Evolutionary conservation across 192 early-diverging fungal species (phyloP).

Genomic region (Phlyctochytrium planicorne): DNA sequence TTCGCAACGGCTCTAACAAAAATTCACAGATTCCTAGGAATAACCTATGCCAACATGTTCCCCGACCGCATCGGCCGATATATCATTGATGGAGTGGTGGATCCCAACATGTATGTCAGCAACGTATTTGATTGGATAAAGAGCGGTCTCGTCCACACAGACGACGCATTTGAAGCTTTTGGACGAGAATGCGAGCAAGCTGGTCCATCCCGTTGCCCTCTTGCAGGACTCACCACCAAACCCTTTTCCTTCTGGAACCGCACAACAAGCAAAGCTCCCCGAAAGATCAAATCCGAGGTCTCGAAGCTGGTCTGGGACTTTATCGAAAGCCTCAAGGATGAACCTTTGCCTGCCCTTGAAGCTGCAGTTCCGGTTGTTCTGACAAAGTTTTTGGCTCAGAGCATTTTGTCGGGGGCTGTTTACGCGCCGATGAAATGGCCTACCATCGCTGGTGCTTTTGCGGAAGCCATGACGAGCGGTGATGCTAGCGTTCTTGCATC

Average conservation of each 20-base stretch:
- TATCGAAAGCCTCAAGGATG: conserved; percentile 14
- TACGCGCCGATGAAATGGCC: conserved; percentile 29
- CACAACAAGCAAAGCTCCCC: not conserved
- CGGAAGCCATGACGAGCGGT: conserved; percentile 1
- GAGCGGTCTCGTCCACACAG: not conserved
- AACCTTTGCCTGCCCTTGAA: conserved; percentile 14
- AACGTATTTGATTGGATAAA: not conserved
- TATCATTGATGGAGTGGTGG: conserved; percentile 45
- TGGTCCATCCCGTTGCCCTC: conserved; percentile 33
- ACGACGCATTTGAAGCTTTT: conserved; percentile 31
- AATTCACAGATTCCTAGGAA: conserved; percentile 27
- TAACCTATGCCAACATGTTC: conserved; percentile 51
- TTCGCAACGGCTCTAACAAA: not conserved
- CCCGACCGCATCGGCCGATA: conserved; percentile 41
- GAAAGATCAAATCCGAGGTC: not conserved
- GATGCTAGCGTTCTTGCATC: conserved; percentile 12
- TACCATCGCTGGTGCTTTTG: conserved; percentile 9
- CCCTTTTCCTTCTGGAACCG: no score
- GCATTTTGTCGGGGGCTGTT: not conserved
- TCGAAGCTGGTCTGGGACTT: conserved; percentile 2
- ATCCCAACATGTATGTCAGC: conserved; percentile 28
- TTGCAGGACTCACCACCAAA: conserved; percentile 8
- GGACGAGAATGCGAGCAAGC: conserved; percentile 33
- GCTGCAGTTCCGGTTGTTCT: conserved; percentile 17
- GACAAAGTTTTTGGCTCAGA: not conserved